A percentile compares a stretch with the other conserved stretches of the same genome.
These are phyloP conservation scores for Lagenidium sp. DNA, from an alignment of 352 stramenopile genomes.

Conservation along the genomic window DNA sequence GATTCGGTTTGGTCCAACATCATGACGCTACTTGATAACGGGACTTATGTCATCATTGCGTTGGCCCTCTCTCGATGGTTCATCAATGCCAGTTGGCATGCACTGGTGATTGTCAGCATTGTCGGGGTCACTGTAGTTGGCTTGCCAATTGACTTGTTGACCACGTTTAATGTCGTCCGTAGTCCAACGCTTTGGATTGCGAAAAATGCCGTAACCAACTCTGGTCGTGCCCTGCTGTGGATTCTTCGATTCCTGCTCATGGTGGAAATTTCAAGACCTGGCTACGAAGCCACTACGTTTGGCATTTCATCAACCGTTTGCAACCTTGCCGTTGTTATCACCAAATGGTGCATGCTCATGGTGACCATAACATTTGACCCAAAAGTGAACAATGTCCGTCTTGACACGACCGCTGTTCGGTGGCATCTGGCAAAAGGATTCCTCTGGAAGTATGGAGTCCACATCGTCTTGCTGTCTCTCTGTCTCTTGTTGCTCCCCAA, in stretches of 20 bases:
- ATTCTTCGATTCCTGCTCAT: constrained; percentile 7
- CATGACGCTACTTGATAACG: constrained; percentile 2
- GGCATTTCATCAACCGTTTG: constrained; percentile 12
- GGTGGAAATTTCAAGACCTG: constrained; percentile 11
- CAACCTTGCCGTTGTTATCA: constrained; percentile 6
- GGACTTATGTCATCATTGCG: constrained; percentile 4
- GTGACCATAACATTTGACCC: constrained; percentile 1
- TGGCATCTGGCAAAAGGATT: constrained; percentile 9
- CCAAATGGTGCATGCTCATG: constrained; percentile 4
- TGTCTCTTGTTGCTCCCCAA: constrained; percentile 9
- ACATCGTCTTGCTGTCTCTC: constrained; percentile 2
- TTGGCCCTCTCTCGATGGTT: constrained; percentile 4
- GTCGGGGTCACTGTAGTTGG: constrained; percentile 2
- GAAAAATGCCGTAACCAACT: neutral
- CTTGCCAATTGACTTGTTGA: constrained; percentile 8
- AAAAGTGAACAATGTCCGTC: neutral
- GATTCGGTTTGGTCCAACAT: constrained; percentile 1
- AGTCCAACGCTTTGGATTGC: constrained; percentile 3
- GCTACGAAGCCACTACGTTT: constrained; percentile 10
- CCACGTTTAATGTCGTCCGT: constrained; percentile 8
- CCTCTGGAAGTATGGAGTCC: constrained; percentile 5
- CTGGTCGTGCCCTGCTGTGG: constrained; percentile 2
- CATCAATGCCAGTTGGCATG: constrained; percentile 15
- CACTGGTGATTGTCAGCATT: neutral
- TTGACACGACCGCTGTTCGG: constrained; percentile 5